Conservation (phyloP, 2,329 filamentous ascomycete species). For the Diaporthe destruens region DNA sequence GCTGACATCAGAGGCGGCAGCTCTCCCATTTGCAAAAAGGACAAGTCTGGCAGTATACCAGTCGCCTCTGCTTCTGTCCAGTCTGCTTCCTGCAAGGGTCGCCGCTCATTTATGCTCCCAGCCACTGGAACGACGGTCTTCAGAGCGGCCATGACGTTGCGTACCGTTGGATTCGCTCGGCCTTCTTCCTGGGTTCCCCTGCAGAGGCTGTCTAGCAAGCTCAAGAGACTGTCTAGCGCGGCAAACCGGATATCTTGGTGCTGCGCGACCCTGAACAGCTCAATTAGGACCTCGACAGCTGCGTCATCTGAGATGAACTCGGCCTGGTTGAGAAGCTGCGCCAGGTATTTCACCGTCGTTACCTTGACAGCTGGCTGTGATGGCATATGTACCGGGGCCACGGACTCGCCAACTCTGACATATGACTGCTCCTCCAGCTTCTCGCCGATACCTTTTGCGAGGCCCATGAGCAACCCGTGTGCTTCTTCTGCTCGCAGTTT, state of each 20-base stretch:
- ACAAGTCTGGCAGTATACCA: constrained; percentile 18
- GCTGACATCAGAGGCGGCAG: constrained; percentile 32
- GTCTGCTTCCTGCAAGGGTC: constrained; percentile 17
- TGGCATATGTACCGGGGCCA: constrained; percentile 21
- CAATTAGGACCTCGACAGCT: constrained; percentile 26
- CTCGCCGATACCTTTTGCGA: constrained; percentile 31
- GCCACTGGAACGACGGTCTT: constrained; percentile 25
- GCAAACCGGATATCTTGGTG: constrained; percentile 36
- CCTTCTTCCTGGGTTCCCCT: not conserved
- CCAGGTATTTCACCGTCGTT: constrained; percentile 38
- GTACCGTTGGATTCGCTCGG: not conserved
- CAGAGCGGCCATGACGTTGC: constrained; percentile 26
- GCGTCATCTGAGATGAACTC: constrained; percentile 30
- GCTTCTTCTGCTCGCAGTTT: constrained; percentile 24
- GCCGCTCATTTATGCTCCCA: constrained; percentile 37
- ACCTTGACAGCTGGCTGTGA: constrained; percentile 34
- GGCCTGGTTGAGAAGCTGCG: constrained; percentile 36
- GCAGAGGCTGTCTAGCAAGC: constrained; percentile 25
- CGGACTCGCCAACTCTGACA: constrained; percentile 35
- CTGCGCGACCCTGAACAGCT: constrained; percentile 35
- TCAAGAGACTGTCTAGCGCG: constrained; percentile 35
- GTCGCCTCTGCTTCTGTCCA: constrained; percentile 27
- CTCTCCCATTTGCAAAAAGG: not conserved
- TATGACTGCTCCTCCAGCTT: constrained; percentile 38
- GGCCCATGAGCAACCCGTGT: constrained; percentile 15